Conservation (phyloP, 75 land plant species). For the Selaginella moellendorffii region DNA sequence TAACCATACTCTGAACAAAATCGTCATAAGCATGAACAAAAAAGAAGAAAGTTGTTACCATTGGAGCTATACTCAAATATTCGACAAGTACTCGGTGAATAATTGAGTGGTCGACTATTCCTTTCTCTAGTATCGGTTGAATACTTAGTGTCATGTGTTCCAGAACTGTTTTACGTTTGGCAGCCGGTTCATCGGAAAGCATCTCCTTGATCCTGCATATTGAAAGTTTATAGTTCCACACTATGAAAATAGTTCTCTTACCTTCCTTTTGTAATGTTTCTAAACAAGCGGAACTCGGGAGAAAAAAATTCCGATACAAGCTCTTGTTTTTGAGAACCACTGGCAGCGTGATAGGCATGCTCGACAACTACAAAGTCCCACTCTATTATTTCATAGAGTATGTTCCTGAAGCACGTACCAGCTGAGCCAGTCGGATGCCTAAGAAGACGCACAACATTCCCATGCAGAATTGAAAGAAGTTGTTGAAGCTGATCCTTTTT, state of each 20-base stretch:
- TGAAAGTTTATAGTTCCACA: too few species aligned
- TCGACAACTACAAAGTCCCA: constrained; percentile 58
- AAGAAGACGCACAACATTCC: constrained; percentile 87
- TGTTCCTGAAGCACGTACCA: constrained; percentile 29
- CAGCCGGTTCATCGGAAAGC: constrained; percentile 44
- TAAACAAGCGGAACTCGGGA: constrained; percentile 76
- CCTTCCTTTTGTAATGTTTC: constrained; percentile 44
- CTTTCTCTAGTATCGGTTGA: constrained; percentile 92
- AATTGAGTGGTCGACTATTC: constrained; percentile 87
- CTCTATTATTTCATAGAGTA: background rate
- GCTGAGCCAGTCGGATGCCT: constrained; percentile 87
- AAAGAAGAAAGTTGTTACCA: constrained; percentile 26
- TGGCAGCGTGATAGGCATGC: constrained; percentile 72
- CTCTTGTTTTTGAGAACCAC: constrained; percentile 55
- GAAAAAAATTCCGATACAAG: constrained; percentile 71
- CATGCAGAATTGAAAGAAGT: constrained; percentile 73
- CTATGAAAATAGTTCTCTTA: too few species aligned
- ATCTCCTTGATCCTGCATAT: constrained; percentile 51
- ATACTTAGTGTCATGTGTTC: constrained; percentile 69
- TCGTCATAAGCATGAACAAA: background rate
- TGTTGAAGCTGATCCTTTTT: constrained; percentile 69
- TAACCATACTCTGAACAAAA: constrained; percentile 43
- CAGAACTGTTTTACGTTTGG: constrained; percentile 50
- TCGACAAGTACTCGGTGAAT: constrained; percentile 66
- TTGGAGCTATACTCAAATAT: constrained; percentile 55